Evolutionary conservation across 2,329 filamentous ascomycete species (phyloP).

Genomic region (Thelonectria olida): DNA sequence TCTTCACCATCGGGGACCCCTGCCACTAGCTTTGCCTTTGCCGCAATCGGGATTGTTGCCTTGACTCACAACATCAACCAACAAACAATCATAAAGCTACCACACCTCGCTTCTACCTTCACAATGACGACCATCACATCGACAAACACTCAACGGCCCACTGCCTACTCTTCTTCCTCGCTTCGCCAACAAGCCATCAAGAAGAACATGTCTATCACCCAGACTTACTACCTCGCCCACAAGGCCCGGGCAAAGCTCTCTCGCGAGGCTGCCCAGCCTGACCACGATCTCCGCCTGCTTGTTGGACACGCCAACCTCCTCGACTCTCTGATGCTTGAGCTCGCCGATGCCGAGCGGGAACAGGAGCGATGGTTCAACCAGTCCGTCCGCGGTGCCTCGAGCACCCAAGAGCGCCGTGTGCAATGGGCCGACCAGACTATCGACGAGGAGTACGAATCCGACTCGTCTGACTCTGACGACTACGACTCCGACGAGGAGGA

Average conservation of each 20-base stretch:
- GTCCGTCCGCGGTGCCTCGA: constrained; percentile 80
- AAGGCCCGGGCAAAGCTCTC: constrained; percentile 97
- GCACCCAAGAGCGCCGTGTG: constrained; percentile 74
- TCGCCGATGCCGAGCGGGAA: constrained; percentile 92
- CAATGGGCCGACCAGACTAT: constrained; percentile 87
- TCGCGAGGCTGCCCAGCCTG: constrained; percentile 85
- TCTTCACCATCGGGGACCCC: constrained; percentile 43
- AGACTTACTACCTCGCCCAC: constrained; percentile 98
- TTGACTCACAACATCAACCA: constrained; percentile 39
- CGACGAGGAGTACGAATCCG: constrained; percentile 77
- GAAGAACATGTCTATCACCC: constrained; percentile 96
- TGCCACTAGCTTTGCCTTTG: constrained; percentile 38
- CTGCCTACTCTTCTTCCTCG: constrained; percentile 38
- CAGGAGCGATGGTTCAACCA: constrained; percentile 99
- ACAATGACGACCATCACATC: constrained; percentile 45
- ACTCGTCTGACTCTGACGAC: constrained; percentile 61
- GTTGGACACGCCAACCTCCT: constrained; percentile 99
- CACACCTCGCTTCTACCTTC: constrained; percentile 31
- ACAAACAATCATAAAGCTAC: constrained; percentile 36
- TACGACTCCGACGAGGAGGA: constrained; percentile 66
- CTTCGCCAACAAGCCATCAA: constrained; percentile 54
- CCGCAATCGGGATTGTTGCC: constrained; percentile 43
- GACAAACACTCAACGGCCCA: constrained; percentile 36
- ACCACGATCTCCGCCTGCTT: constrained; percentile 94
- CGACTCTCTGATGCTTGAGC: constrained; percentile 90